phyloP scores from a whole-genome alignment of 805 yeast genomes.

The Metschnikowia continentalis region DNA sequence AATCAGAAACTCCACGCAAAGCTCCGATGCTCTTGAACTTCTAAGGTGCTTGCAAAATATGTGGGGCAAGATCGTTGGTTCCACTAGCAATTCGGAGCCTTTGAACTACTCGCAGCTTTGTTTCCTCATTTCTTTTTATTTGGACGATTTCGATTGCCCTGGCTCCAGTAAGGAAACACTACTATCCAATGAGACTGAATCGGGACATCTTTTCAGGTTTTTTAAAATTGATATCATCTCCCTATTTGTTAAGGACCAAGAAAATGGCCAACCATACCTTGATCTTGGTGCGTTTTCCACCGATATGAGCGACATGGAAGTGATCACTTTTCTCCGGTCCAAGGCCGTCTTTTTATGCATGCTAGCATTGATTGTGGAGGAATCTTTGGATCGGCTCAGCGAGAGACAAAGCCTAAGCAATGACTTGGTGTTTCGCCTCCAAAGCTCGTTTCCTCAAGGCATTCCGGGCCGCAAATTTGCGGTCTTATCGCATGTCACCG shows the following conservation, averaged over 20 bases:
- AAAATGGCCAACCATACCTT: conserved; percentile 11
- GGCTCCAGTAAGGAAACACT: background rate
- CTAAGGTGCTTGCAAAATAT: conserved; percentile 21
- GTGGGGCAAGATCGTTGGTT: conserved; percentile 24
- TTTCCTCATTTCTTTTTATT: conserved; percentile 31
- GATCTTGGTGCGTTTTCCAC: conserved; percentile 12
- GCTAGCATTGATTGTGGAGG: conserved; percentile 30
- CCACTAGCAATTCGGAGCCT: conserved; percentile 18
- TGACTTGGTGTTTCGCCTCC: background rate
- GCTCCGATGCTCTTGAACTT: conserved; percentile 14
- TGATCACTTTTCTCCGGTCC: conserved; percentile 15
- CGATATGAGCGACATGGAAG: conserved; percentile 15
- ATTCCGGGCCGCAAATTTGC: conserved; percentile 2
- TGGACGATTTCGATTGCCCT: conserved; percentile 14
- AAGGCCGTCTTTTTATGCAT: conserved; percentile 29
- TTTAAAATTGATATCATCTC: conserved; percentile 24
- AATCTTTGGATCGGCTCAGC: conserved; percentile 20
- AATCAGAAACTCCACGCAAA: background rate
- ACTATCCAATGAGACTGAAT: conserved; percentile 16
- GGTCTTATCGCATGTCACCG: conserved; percentile 1
- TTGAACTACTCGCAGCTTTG: conserved; percentile 22
- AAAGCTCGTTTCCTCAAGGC: conserved; percentile 2
- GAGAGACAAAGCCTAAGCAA: background rate
- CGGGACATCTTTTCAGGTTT: conserved; percentile 22
- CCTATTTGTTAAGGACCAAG: conserved; percentile 16